phyloP scores from a whole-genome alignment of 2,329 filamentous ascomycete genomes.

The Aspergillus sp. region DNA sequence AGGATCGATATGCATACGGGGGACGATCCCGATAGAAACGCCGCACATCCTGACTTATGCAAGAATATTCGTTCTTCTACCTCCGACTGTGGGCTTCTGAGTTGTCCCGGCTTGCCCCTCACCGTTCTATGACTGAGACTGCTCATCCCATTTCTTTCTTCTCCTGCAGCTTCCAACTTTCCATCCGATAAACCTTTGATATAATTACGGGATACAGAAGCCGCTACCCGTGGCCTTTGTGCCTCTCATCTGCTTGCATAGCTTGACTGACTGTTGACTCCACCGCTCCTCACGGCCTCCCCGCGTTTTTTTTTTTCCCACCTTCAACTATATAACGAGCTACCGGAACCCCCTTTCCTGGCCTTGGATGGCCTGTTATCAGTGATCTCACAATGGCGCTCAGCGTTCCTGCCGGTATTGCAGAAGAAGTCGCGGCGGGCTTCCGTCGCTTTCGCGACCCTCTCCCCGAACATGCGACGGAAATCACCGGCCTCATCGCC shows the following conservation, averaged over 20 bases:
- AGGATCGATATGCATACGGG: constrained; percentile 23
- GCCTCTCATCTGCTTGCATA: not conserved
- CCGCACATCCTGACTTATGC: constrained; percentile 20
- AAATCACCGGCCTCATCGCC: constrained; percentile 59
- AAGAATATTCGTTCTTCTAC: constrained; percentile 9
- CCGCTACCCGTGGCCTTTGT: constrained; percentile 3
- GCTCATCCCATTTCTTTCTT: not conserved
- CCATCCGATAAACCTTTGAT: not conserved
- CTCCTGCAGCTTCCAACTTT: constrained; percentile 2
- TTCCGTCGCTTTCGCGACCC: constrained; percentile 56
- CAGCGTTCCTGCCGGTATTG: constrained; percentile 50
- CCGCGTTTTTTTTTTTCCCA: not conserved
- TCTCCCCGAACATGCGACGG: constrained; percentile 55
- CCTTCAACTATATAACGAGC: constrained; percentile 7
- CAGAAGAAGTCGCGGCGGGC: constrained; percentile 58
- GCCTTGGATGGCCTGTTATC: constrained; percentile 20
- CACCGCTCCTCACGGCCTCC: not conserved
- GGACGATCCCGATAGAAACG: constrained; percentile 25
- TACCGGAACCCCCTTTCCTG: not conserved
- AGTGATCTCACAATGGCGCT: constrained; percentile 43
- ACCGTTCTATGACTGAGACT: constrained; percentile 1
- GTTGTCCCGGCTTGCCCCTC: constrained; percentile 25
- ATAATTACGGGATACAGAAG: not conserved
- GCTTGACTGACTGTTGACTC: not conserved
- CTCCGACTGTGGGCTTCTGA: constrained; percentile 23